Conservation (phyloP, 495 filamentous ascomycete genomes). For the Neurospora sp. region DNA sequence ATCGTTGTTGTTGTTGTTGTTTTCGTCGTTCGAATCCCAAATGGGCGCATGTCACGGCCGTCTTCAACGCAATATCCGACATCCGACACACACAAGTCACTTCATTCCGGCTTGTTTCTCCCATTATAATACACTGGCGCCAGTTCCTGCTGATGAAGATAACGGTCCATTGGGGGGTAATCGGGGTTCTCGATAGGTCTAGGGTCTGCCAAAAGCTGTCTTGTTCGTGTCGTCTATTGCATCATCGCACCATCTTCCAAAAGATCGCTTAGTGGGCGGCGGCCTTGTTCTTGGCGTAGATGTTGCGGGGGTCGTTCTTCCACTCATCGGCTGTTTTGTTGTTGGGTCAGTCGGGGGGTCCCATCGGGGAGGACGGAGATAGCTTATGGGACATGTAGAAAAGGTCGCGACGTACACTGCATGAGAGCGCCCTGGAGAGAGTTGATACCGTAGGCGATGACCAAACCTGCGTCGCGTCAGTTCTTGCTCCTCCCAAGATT, state of each 20-base stretch:
- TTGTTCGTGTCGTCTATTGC: conserved; percentile 3
- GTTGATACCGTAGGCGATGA: conserved; percentile 85
- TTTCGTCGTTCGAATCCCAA: not conserved
- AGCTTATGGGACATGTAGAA: not conserved
- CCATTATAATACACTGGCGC: conserved; percentile 25
- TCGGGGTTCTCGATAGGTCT: not conserved
- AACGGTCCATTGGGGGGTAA: not conserved
- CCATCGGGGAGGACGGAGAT: not conserved
- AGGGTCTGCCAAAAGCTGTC: not conserved
- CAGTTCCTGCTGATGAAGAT: not conserved
- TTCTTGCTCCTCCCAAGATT: not conserved
- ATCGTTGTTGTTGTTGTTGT: not conserved
- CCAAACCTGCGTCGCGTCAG: conserved; percentile 44
- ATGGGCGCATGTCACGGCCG: not conserved
- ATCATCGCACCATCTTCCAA: not conserved
- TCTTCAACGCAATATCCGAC: not conserved
- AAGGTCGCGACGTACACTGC: conserved; percentile 50
- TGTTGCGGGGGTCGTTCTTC: conserved; percentile 95
- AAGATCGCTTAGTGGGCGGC: conserved; percentile 24
- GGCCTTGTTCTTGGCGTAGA: conserved; percentile 47
- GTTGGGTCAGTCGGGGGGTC: not conserved
- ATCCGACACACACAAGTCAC: not conserved
- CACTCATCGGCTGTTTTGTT: conserved; percentile 63
- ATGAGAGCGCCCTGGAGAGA: conserved; percentile 58
- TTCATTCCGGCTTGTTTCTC: conserved; percentile 4